Evolutionary conservation across 169 alveolate species (phyloP).

Genomic region (Amoebophrya sp.): DNA sequence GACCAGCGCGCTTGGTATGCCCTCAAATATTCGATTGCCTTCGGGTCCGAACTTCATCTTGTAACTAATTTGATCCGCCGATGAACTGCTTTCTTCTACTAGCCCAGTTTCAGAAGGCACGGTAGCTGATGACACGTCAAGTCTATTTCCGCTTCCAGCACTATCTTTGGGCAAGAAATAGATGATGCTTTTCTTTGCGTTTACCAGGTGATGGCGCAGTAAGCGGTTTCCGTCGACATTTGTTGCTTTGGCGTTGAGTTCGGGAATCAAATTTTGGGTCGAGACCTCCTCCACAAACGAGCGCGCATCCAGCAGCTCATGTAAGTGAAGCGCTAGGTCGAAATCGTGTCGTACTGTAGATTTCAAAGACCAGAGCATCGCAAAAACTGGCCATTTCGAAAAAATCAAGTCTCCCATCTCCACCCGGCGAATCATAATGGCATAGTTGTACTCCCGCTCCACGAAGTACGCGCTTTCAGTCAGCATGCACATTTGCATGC

Average conservation of each 20-base stretch:
- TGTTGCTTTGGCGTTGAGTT: background rate
- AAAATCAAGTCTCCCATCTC: constrained; percentile 7
- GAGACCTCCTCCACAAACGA: background rate
- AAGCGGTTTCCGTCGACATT: background rate
- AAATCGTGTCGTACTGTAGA: background rate
- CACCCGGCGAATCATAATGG: background rate
- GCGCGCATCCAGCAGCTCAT: background rate
- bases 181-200: background rate
- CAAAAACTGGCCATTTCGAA: background rate
- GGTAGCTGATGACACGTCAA: too few species aligned
- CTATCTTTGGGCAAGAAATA: too few species aligned
- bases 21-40: too few species aligned
- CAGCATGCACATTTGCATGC: constrained; percentile 23
- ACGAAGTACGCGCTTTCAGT: background rate
- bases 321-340: background rate
- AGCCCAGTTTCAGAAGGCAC: too few species aligned
- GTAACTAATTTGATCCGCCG: too few species aligned
- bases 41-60: too few species aligned
- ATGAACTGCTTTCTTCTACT: too few species aligned
- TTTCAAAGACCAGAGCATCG: background rate
- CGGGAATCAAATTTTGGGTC: background rate
- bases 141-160: too few species aligned
- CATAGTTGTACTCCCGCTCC: constrained; percentile 16
- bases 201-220: background rate
- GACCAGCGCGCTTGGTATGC: too few species aligned